Percentiles rank a stretch among this genome's conserved stretches.
phyloP scores from a whole-genome alignment of 1,139 yeast species.

The Blastobotrys niveus region DNA sequence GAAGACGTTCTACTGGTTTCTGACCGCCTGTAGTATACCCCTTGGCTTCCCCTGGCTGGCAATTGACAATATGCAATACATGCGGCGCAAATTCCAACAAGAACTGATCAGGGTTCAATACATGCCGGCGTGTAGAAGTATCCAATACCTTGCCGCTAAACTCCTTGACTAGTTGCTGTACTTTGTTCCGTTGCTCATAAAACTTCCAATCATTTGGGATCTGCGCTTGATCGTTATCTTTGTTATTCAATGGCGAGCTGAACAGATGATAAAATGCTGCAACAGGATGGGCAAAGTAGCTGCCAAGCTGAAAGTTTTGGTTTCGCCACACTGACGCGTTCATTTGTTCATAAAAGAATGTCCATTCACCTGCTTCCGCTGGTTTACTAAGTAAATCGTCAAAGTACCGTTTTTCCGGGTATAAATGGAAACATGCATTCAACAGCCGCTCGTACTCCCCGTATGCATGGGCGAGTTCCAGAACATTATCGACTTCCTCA shows the following conservation, averaged over 20 bases:
- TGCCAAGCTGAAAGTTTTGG: slow-evolving; percentile 46
- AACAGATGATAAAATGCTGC: slow-evolving; percentile 62
- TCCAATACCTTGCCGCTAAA: slow-evolving; percentile 16
- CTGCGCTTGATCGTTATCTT: slow-evolving; percentile 31
- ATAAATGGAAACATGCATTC: slow-evolving; percentile 64
- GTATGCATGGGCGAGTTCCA: slow-evolving; percentile 44
- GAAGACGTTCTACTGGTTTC: slow-evolving; percentile 22
- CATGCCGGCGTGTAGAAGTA: slow-evolving; percentile 20
- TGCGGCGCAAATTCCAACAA: slow-evolving; percentile 33
- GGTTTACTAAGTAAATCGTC: slow-evolving; percentile 68
- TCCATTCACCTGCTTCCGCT: slow-evolving; percentile 67
- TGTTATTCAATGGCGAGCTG: slow-evolving; percentile 50
- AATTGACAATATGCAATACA: slow-evolving; percentile 27
- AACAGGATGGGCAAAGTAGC: slow-evolving; percentile 54
- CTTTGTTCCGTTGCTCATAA: slow-evolving; percentile 20
- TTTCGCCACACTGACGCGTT: slow-evolving; percentile 39
- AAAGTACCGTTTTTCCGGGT: slow-evolving; percentile 50
- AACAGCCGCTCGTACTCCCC: slow-evolving; percentile 58
- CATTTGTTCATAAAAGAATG: slow-evolving; percentile 57
- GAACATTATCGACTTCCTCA: slow-evolving; percentile 41
- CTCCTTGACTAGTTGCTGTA: slow-evolving; percentile 26
- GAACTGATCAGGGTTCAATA: slow-evolving; percentile 22
- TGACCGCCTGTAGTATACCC: slow-evolving; percentile 20
- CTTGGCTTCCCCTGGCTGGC: slow-evolving; percentile 19
- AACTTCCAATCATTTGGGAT: slow-evolving; percentile 40